phyloP scores from a whole-genome alignment of 805 yeast species.

The Hanseniaspora pseudoguilliermondii region DNA sequence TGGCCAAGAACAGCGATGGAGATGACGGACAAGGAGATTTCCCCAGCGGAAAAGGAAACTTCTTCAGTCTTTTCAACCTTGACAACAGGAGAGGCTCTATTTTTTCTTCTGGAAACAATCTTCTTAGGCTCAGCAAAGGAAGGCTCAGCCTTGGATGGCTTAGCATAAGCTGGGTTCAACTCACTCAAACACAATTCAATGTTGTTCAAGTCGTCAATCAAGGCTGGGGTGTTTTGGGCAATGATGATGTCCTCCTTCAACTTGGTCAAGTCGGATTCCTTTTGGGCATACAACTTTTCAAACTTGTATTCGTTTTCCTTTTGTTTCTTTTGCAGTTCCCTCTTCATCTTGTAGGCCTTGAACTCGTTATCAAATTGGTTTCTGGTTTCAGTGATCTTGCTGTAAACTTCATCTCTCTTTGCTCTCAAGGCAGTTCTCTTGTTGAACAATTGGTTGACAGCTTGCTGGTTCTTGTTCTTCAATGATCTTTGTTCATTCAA shows the following conservation, averaged over 20 bases:
- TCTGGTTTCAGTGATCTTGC: slow-evolving; percentile 54
- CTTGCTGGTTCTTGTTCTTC: slow-evolving; percentile 50
- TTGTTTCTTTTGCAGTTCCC: slow-evolving; percentile 65
- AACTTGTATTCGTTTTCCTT: slow-evolving; percentile 42
- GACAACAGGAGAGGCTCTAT: slow-evolving; percentile 48
- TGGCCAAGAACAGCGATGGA: slow-evolving; percentile 64
- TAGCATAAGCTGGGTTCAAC: slow-evolving; percentile 59
- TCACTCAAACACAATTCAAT: slow-evolving; percentile 59
- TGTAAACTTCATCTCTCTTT: slow-evolving; percentile 56
- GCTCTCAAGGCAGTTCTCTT: slow-evolving; percentile 56
- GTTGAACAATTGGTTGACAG: slow-evolving; percentile 50
- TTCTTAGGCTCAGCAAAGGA: slow-evolving; percentile 33
- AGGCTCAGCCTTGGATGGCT: slow-evolving; percentile 21
- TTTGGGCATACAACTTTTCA: slow-evolving; percentile 36
- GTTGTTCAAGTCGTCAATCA: slow-evolving; percentile 59
- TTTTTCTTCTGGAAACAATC: slow-evolving; percentile 21
- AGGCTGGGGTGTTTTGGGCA: slow-evolving; percentile 68
- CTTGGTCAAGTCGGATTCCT: slow-evolving; percentile 41
- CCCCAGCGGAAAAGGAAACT: slow-evolving; percentile 21
- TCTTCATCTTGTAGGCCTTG: slow-evolving; percentile 52
- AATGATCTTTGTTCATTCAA: slow-evolving; percentile 52
- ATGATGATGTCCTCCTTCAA: slow-evolving; percentile 60
- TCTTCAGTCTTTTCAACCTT: slow-evolving; percentile 29
- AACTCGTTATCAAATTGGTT: slow-evolving; percentile 63
- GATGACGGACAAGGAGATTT: slow-evolving; percentile 67